Evolutionary conservation across 1,284 basidiomycete species (phyloP).

Genomic region (Polyporus tsugae): DNA sequence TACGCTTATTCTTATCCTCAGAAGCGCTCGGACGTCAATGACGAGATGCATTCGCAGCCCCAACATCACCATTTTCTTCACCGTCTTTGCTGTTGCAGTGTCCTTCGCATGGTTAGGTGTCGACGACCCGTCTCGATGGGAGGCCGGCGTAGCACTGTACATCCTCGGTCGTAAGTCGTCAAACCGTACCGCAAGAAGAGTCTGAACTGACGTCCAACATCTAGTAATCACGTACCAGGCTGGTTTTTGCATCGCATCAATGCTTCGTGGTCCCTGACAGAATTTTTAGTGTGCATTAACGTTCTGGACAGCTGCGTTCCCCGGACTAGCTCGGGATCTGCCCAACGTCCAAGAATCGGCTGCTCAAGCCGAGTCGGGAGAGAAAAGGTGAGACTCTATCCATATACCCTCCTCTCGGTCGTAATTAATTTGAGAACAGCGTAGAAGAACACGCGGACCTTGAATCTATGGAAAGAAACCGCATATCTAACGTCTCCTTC

Average conservation of each 20-base stretch:
- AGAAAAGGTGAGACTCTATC: constrained; percentile 52
- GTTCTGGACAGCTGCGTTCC: constrained; percentile 89
- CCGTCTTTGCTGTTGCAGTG: constrained; percentile 69
- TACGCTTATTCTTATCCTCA: constrained; percentile 35
- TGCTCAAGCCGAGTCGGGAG: constrained; percentile 47
- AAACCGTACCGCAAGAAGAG: not conserved
- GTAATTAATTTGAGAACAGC: constrained; percentile 43
- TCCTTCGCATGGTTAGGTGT: constrained; percentile 84
- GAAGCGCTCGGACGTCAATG: not conserved
- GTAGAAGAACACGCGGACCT: constrained; percentile 63
- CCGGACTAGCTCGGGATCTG: constrained; percentile 76
- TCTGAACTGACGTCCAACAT: not conserved
- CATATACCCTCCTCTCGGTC: not conserved
- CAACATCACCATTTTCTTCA: constrained; percentile 83
- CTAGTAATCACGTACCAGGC: constrained; percentile 83
- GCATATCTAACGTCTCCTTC: constrained; percentile 84
- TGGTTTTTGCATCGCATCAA: constrained; percentile 4
- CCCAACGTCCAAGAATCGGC: constrained; percentile 70
- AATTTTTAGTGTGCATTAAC: constrained; percentile 67
- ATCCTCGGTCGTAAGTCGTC: constrained; percentile 71
- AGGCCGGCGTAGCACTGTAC: constrained; percentile 74
- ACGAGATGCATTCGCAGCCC: constrained; percentile 51
- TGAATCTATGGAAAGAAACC: constrained; percentile 76
- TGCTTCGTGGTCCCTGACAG: constrained; percentile 3
- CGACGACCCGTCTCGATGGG: constrained; percentile 72